Evolutionary conservation across 2,329 filamentous ascomycete species (phyloP), one percentile per base, ranked within the genome.

Genomic region (Penicillium palitans): DNA sequence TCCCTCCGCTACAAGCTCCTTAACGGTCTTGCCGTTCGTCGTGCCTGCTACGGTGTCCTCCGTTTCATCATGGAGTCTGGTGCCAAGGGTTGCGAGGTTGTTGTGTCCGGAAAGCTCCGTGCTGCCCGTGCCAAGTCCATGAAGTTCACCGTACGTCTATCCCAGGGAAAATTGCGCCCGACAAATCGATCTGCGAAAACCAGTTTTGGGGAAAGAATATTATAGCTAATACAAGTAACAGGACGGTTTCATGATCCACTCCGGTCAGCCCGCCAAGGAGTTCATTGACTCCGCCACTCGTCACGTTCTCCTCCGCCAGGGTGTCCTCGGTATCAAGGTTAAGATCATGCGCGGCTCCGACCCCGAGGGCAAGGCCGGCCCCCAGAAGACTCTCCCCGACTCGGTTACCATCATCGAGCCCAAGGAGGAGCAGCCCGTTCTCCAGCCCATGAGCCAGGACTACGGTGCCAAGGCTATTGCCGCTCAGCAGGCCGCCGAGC

Each of bases 231-330:
- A 27, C 2, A 50, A 47, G 58, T 52, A 59, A 48, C 61, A 87
- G 85, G 87, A 99, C 82, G 95, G 95, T 80, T 99, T 99, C 91
- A 99, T 99, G 95, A 99, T 99, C 84, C 95, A 99, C 91, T 99
- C 95, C 76, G 95, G 95, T 84, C 95, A 99, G 82, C 95, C 95
- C 77, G 95, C 93, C 78, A 93, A 96, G 84, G 95, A 99, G 84
- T 99, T 99, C 86, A 99, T 99, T 81, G 95, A 99, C 87, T 87
- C 84, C 76, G 96, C 96, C 73, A 98, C 95, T 77, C 95, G 95
- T 75, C 95, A 99, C 91, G 95, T 99, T 75, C 92, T 99, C 71
- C 93, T 99, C 81, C 91, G 96, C 84, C 95, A 99, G 87, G 95
- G 95, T 90, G 95, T 99, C 70, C 86, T 99, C 70, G 95, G 95